A percentile compares a stretch with the other conserved stretches of the same genome.
These are phyloP conservation scores for Meyerozyma athensensis DNA, from an alignment of 1,139 yeast species.

Conservation along the genomic window DNA sequence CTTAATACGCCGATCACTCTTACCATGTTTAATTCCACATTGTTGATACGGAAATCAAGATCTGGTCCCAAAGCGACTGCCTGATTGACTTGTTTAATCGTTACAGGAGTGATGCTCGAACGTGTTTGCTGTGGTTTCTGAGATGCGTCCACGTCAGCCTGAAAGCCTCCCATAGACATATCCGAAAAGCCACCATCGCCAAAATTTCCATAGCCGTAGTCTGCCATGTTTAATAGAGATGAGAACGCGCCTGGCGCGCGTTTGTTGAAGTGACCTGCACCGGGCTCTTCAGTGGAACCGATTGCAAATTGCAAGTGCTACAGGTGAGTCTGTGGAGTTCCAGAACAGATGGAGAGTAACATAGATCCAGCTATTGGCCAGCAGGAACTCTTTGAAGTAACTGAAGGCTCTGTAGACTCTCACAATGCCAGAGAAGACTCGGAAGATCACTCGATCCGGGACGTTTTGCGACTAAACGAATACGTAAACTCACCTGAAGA, in stretches of 20 bases:
- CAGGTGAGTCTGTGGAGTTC: conserved; percentile 8
- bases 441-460: conserved; percentile 4
- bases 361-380: conserved; percentile 9
- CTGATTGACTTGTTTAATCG: conserved; percentile 72
- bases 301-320: conserved; percentile 15
- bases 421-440: conserved; percentile 5
- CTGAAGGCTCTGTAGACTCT: conserved; percentile 3
- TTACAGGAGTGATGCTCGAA: conserved; percentile 67
- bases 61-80: conserved; percentile 66
- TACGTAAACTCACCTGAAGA: conserved; percentile 6
- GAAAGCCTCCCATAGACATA: conserved; percentile 30
- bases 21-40: conserved; percentile 56
- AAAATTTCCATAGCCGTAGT: conserved; percentile 13
- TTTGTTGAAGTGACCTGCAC: conserved; percentile 1
- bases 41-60: conserved; percentile 67
- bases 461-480: conserved; percentile 16
- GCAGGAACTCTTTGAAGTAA: conserved; percentile 8
- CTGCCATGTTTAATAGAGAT: conserved; percentile 4
- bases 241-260: background rate
- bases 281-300: conserved; percentile 12
- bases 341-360: conserved; percentile 8
- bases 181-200: conserved; percentile 30
- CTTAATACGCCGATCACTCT: conserved; percentile 65
- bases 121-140: conserved; percentile 35
- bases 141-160: conserved; percentile 23